Conservation (phyloP, 345 rosid species). For the sweet orange (Citrus sinensis) region DVS_A1.0 CM039162.1:32927501-32928000, state of each 20-base stretch:
- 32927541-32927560: slow-evolving; percentile 92
- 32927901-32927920: slow-evolving; percentile 16
- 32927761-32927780: neutral
- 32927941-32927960: neutral
- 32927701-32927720: slow-evolving; percentile 74
- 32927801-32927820: neutral
- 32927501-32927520: slow-evolving; percentile 60
- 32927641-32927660: neutral
- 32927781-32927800: neutral
- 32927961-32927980: neutral
- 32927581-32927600: neutral
- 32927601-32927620: neutral
- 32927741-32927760: neutral
- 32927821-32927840: slow-evolving; percentile 47
- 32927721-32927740: slow-evolving; percentile 97
- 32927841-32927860: slow-evolving; percentile 70
- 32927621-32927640: neutral
- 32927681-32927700: slow-evolving; percentile 50
- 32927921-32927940: neutral
- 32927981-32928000: neutral
- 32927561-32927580: slow-evolving; percentile 68
- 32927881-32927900: slow-evolving; percentile 37
- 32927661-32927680: slow-evolving; percentile 66
- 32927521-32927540: slow-evolving; percentile 68
- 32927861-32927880: slow-evolving; percentile 47